A percentile compares a stretch with the other conserved stretches of the same genome.
Evolutionary conservation across 306 rosid species (phyloP).

Genomic region (Mimosa pudica): DNA sequence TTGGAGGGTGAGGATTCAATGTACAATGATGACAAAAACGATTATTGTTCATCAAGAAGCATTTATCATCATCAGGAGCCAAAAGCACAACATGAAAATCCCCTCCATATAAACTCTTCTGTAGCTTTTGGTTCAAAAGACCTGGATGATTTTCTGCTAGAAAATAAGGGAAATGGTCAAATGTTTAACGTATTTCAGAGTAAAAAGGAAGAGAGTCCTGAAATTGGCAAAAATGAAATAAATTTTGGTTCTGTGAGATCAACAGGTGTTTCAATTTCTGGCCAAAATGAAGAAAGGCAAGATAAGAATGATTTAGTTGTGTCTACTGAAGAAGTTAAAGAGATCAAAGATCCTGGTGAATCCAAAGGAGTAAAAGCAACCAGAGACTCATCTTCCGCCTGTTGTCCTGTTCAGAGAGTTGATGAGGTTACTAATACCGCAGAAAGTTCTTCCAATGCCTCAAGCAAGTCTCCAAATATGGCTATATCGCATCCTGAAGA

Average conservation of each 20-base stretch:
- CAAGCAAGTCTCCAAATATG: constrained; percentile 17
- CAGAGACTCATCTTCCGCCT: constrained; percentile 50
- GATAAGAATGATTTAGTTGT: constrained; percentile 23
- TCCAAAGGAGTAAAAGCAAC: constrained; percentile 39
- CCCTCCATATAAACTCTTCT: constrained; percentile 72
- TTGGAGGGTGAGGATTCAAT: constrained; percentile 80
- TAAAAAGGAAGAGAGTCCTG: constrained; percentile 32
- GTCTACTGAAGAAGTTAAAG: constrained; percentile 37
- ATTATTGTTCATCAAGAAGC: constrained; percentile 32
- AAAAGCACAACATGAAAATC: constrained; percentile 54
- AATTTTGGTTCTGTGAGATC: constrained; percentile 32
- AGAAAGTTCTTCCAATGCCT: constrained; percentile 38
- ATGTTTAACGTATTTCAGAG: constrained; percentile 34
- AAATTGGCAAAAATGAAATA: constrained; percentile 19
- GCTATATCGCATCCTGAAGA: constrained; percentile 37
- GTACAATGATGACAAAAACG: constrained; percentile 43
- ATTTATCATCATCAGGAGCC: constrained; percentile 28
- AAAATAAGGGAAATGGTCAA: constrained; percentile 35
- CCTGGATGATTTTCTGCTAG: constrained; percentile 74
- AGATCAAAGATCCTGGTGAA: constrained; percentile 35
- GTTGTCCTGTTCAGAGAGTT: constrained; percentile 49
- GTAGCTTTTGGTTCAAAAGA: constrained; percentile 83
- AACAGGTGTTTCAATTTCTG: constrained; percentile 25
- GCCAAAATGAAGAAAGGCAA: constrained; percentile 37
- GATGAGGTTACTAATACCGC: constrained; percentile 37